A percentile compares a stretch with the other conserved stretches of the same genome.
phyloP scores from a whole-genome alignment of 148 eudicot species.

The Rhododendron henanense region DNA sequence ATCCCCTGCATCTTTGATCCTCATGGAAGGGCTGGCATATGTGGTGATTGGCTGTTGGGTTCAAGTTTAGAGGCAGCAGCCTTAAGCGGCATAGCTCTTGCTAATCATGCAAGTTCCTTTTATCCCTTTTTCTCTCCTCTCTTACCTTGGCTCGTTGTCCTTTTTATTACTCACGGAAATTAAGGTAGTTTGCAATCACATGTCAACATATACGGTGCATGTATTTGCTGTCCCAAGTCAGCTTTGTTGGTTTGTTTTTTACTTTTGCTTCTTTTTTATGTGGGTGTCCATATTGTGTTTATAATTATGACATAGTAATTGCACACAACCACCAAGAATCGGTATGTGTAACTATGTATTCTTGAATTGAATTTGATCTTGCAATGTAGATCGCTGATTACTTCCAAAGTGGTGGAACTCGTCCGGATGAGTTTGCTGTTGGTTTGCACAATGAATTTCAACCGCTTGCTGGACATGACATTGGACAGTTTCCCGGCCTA shows the following conservation, averaged over 20 bases:
- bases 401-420: slow-evolving; percentile 63
- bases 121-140: neutral
- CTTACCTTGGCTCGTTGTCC: neutral
- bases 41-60: slow-evolving; percentile 98
- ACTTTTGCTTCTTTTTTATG: neutral
- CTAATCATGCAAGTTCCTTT: slow-evolving; percentile 58
- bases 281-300: neutral
- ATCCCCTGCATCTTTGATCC: slow-evolving; percentile 94
- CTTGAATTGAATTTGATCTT: slow-evolving; percentile 1
- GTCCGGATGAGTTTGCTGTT: slow-evolving; percentile 68
- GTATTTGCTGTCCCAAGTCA: neutral
- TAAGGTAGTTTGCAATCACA: neutral
- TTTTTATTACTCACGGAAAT: neutral
- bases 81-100: slow-evolving; percentile 91
- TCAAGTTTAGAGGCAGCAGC: slow-evolving; percentile 93
- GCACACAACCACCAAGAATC: neutral
- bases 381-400: slow-evolving; percentile 72
- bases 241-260: neutral
- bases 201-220: neutral
- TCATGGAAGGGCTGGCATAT: slow-evolving; percentile 90
- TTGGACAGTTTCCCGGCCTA: slow-evolving; percentile 89
- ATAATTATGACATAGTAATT: neutral
- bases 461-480: slow-evolving; percentile 63
- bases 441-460: slow-evolving; percentile 71
- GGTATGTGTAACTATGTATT: neutral